Conservation (phyloP, 352 stramenopile species). For the Phytophthora aleatoria region DNA sequence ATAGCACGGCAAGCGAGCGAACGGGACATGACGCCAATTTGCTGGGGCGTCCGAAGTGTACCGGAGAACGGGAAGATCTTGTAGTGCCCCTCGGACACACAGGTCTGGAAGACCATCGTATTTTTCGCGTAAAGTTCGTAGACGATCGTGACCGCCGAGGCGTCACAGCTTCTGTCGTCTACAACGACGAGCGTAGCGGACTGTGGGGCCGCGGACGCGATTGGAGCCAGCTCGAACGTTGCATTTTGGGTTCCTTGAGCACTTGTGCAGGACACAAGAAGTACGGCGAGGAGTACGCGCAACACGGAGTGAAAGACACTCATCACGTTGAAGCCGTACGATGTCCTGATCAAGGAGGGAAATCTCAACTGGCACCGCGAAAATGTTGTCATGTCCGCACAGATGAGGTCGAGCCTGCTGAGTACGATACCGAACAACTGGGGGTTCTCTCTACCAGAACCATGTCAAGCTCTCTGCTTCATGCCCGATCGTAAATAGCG, state of each 20-base stretch:
- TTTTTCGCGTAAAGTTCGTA: conserved; percentile 55
- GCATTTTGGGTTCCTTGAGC: conserved; percentile 17
- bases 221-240: conserved; percentile 29
- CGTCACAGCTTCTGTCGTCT: conserved; percentile 38
- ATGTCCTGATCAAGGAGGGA: conserved; percentile 6
- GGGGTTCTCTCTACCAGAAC: conserved; percentile 10
- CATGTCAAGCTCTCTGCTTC: background rate
- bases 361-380: conserved; percentile 13
- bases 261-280: background rate
- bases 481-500: too few relatives aligned
- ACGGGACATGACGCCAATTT: conserved; percentile 39
- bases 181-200: conserved; percentile 48
- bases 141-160: conserved; percentile 36
- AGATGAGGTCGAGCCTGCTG: background rate
- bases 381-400: too few relatives aligned
- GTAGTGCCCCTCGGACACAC: conserved; percentile 47
- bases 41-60: conserved; percentile 35
- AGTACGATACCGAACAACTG: conserved; percentile 5
- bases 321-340: conserved; percentile 10
- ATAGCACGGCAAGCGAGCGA: conserved; percentile 47
- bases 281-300: conserved; percentile 2
- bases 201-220: conserved; percentile 33
- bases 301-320: background rate
- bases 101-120: conserved; percentile 50
- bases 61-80: conserved; percentile 59